Base-by-base conservation (phyloP, 768 basidiomycete species). In the Suillus bovinus region DNA sequence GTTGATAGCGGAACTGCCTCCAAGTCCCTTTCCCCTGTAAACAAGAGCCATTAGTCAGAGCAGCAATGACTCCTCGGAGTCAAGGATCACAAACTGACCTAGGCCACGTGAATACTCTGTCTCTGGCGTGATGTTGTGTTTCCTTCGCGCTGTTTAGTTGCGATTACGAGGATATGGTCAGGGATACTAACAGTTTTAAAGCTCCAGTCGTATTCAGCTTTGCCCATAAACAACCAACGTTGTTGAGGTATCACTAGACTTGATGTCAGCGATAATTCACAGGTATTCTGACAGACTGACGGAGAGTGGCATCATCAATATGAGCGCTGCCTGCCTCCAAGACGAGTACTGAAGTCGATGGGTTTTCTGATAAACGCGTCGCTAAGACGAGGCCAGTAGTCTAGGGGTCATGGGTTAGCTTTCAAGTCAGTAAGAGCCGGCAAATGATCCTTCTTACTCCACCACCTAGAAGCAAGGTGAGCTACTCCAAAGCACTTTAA, bases 121-220 rank as follows among this genome's bases (percentile, higher is more conserved):
- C 44, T 44, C 22, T 44, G 44, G 44, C n/a, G n/a, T 44, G n/a
- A 44, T 44, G n/a, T 44, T 44, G 44, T 44, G 44, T 44, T 44
- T 44, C 44, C 44, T 44, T 44, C 2, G 44, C 10, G 44, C n/a
- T 22, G n/a, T 22, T 44, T 13, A 44, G n/a, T 44, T 13, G 11
- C n/a, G 10, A 13, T 22, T 22, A 44, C n/a, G n/a, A 22, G n/a
- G 11, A 2, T 44, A 13, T 2, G 13, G 5, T 44, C 44, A n/a
- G n/a, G 22, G n/a, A 44, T 13, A 44, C 44, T 44, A 11, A 44
- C 44, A 44, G 44, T 44, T 44, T 44, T 44, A 13, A 44, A 44
- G n/a, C 11, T 22, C 44, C 44, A 44, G 44, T 44, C 44, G n/a
- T 44, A 44, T 44, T 44, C 44, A 22, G n/a, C 5, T 13, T 44